Conservation (phyloP, 768 basidiomycete genomes). For the Exidia glandulosa region DNA sequence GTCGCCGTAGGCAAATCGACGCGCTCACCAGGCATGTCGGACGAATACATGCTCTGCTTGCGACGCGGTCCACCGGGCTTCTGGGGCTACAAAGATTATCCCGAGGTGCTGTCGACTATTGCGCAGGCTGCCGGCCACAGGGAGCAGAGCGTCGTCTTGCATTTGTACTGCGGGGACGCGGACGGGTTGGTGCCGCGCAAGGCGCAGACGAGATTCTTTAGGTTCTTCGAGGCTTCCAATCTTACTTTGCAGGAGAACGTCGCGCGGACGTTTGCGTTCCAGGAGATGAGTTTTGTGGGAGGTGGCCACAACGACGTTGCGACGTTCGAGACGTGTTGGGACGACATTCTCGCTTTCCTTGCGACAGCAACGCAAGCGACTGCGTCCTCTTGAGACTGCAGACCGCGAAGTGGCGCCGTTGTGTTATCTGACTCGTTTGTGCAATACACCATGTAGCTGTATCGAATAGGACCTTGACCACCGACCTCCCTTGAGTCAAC, state of each 20-base stretch:
- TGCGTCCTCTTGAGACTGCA: not conserved
- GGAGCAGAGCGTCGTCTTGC: not conserved
- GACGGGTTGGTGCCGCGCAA: not conserved
- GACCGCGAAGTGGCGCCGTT: too few species aligned
- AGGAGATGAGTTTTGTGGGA: not conserved
- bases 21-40: not conserved
- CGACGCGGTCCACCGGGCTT: not conserved
- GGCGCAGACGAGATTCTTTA: not conserved
- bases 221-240: not conserved
- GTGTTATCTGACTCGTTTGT: too few species aligned
- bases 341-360: not conserved
- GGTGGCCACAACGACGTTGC: not conserved
- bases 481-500: not conserved
- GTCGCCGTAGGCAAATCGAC: not conserved
- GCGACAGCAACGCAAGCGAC: not conserved
- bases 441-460: too few species aligned
- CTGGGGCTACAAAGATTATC: not conserved
- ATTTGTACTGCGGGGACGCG: not conserved
- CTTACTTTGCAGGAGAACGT: not conserved
- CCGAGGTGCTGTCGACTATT: not conserved
- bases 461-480: not conserved
- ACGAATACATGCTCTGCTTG: not conserved
- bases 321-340: not conserved
- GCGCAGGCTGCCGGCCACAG: not conserved
- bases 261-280: not conserved